Percentiles rank a stretch among this genome's conserved stretches.
Evolutionary conservation across 495 filamentous ascomycete species (phyloP).

Genomic region (Pyronema domesticum): DNA sequence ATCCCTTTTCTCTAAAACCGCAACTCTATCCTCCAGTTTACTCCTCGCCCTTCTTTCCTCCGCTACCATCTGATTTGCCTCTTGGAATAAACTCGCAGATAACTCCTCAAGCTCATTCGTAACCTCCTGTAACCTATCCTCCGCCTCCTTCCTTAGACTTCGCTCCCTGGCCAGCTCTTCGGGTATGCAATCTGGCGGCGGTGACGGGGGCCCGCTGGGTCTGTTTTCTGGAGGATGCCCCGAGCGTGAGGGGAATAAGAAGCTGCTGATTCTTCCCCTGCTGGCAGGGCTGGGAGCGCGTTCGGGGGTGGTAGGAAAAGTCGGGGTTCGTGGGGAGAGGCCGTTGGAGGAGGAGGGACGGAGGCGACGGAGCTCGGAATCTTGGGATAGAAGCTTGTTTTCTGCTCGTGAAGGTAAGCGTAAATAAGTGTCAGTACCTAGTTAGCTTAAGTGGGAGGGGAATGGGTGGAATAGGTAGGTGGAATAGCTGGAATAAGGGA

Average conservation of each 20-base stretch:
- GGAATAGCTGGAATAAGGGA: background rate
- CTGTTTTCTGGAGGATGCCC: conserved; percentile 25
- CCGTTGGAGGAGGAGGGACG: conserved; percentile 15
- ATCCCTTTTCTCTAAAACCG: conserved; percentile 50
- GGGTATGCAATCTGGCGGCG: conserved; percentile 40
- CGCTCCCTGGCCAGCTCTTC: conserved; percentile 56
- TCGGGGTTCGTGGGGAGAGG: conserved; percentile 25
- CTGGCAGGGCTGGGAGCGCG: conserved; percentile 28
- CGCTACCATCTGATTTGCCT: conserved; percentile 97
- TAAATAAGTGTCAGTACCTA: background rate
- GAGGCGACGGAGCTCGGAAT: conserved; percentile 53
- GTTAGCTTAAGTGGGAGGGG: no score
- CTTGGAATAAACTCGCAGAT: conserved; percentile 66
- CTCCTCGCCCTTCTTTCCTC: conserved; percentile 65
- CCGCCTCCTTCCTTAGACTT: conserved; percentile 51
- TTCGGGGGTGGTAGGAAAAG: conserved; percentile 18
- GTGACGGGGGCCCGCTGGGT: conserved; percentile 18
- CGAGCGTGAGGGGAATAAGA: conserved; percentile 27
- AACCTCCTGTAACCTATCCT: conserved; percentile 51
- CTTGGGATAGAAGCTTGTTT: conserved; percentile 78
- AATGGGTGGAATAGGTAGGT: background rate
- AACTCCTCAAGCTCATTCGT: conserved; percentile 78
- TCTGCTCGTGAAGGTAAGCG: conserved; percentile 27
- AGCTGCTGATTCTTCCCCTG: conserved; percentile 41
- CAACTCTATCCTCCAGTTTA: conserved; percentile 57